Base-by-base conservation (phyloP, 2,329 filamentous ascomycete genomes). In the Colletotrichum sp. region DNA sequence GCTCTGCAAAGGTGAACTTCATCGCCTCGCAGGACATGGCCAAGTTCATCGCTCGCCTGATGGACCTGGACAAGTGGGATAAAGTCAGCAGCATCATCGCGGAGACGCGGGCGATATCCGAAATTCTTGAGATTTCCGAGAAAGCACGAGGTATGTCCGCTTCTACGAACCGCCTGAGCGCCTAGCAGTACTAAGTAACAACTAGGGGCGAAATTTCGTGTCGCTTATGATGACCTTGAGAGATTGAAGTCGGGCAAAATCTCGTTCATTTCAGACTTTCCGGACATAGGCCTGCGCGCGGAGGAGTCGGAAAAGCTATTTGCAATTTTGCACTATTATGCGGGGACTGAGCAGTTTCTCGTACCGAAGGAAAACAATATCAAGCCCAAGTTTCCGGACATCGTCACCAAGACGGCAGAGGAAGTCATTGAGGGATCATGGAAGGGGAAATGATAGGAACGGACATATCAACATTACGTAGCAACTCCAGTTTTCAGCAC, bases 1-100 rank as follows among this genome's bases (percentile, higher is more conserved):
- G 75, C 3, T 69, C 73, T 2, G 75, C 70, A 6, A 56, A n/a
- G n/a, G 28, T 62, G 24, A 70, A 64, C 32, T 70, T 76, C 21
- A 70, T 74, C 15, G 60, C 73, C 15, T 66, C 72, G 13, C 66
- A 72, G 34, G 73, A 77, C 32, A 67, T 77, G 52, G 75, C 72
- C 9, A 67, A 58, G 28, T 88, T 86, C 70, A 80, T 88, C n/a
- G 83, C 82, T 21, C 80, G 80, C 28, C 72, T 83, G 6, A 78
- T 89, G 7, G 82, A 83, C 28, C 75, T 85, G 30, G 77, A 83
- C 6, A 80, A 81, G 34, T 89, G 88, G 87, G 82, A 84, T 6
- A 82, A 84, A 64, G 72, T 79, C 13, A 78, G 81, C 60, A 68
- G 67, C n/a, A 75, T 82, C 32, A 74, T 83, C 78, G 83, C 83